These are phyloP conservation scores for Trichoderma sp. DNA, from an alignment of 2,329 filamentous ascomycete species.

Conservation along the genomic window DNA sequence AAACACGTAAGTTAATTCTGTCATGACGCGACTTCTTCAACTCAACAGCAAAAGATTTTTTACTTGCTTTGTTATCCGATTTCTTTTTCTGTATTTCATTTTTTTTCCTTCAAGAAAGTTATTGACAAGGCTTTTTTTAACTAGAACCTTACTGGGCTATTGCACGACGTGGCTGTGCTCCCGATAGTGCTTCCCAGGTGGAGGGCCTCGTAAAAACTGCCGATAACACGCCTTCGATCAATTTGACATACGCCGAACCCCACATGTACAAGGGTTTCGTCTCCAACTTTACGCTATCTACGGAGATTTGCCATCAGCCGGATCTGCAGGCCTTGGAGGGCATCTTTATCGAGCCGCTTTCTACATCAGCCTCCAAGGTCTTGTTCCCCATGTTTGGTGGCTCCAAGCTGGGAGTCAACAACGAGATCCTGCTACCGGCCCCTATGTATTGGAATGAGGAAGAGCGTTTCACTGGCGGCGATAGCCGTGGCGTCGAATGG, in stretches of 20 bases:
- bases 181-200: slow-evolving; percentile 62
- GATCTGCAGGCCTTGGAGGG: slow-evolving; percentile 66
- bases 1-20: slow-evolving; percentile 39
- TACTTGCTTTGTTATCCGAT: neutral
- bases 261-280: slow-evolving; percentile 63
- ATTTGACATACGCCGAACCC: slow-evolving; percentile 49
- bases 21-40: neutral
- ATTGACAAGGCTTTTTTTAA: slow-evolving; percentile 19
- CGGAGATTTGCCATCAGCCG: slow-evolving; percentile 68
- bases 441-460: slow-evolving; percentile 71
- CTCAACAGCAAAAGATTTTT: neutral
- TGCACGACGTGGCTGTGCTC: slow-evolving; percentile 63
- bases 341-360: slow-evolving; percentile 65
- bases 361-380: slow-evolving; percentile 58
- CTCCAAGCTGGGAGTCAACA: slow-evolving; percentile 70
- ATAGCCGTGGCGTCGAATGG: slow-evolving; percentile 60
- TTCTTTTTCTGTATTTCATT: neutral
- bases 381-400: slow-evolving; percentile 70
- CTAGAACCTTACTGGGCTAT: slow-evolving; percentile 61
- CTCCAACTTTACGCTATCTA: slow-evolving; percentile 63
- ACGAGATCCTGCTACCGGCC: slow-evolving; percentile 70
- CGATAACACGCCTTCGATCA: slow-evolving; percentile 49
- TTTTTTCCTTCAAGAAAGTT: neutral
- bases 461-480: slow-evolving; percentile 62
- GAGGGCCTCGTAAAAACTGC: slow-evolving; percentile 50